These are phyloP conservation scores for Nakazawaea ambrosiae DNA, from an alignment of 805 yeast species.

Conservation along the genomic window DNA sequence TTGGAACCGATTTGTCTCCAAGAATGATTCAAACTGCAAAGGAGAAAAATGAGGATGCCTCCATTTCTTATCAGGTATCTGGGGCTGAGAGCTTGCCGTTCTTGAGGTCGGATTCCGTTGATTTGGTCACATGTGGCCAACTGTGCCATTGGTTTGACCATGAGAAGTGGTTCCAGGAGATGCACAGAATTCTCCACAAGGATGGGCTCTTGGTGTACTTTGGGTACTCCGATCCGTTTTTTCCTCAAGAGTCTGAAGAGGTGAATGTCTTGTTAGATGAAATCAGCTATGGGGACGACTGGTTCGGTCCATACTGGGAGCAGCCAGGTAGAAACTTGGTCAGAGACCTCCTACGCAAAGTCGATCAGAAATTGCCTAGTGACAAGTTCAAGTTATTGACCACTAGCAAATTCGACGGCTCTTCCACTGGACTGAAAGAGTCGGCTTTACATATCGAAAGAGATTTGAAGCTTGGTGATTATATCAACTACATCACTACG, in stretches of 20 bases:
- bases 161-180: conserved; percentile 21
- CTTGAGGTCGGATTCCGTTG: conserved; percentile 29
- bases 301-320: conserved; percentile 74
- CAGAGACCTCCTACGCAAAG: conserved; percentile 33
- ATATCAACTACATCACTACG: conserved; percentile 51
- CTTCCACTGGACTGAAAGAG: conserved; percentile 10
- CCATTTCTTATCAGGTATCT: conserved; percentile 13
- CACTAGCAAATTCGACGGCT: conserved; percentile 18
- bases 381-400: conserved; percentile 30
- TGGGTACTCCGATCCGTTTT: conserved; percentile 72
- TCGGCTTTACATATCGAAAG: conserved; percentile 27
- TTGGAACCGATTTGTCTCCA: conserved; percentile 40
- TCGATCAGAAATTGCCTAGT: conserved; percentile 32
- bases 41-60: conserved; percentile 18
- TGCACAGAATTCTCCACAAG: conserved; percentile 28
- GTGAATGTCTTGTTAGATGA: conserved; percentile 46
- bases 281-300: conserved; percentile 33
- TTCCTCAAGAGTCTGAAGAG: conserved; percentile 36
- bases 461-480: conserved; percentile 36
- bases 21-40: conserved; percentile 40
- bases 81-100: conserved; percentile 24
- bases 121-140: conserved; percentile 73
- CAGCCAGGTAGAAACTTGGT: conserved; percentile 69
- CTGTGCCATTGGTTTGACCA: conserved; percentile 74
- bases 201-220: conserved; percentile 58